A percentile compares a stretch with the other conserved stretches of the same genome.
phyloP scores from a whole-genome alignment of 768 basidiomycete species.

The Ramaria sp. region DNA sequence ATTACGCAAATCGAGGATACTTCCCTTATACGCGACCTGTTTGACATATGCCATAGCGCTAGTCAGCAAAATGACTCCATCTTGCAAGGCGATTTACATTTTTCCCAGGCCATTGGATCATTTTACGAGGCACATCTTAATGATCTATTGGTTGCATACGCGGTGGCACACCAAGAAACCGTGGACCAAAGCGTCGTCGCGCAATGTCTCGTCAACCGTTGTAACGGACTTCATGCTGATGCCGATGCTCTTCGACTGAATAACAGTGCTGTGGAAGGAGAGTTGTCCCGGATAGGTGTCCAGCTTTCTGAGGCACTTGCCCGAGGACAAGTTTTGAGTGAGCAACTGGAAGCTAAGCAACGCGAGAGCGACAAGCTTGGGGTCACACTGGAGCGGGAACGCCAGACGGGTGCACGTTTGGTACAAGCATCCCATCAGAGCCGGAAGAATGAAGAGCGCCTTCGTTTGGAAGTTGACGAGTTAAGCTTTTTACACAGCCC shows the following conservation, averaged over 20 bases:
- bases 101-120: conserved; percentile 16
- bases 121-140: conserved; percentile 29
- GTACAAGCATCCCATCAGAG: conserved; percentile 40
- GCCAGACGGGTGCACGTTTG: conserved; percentile 34
- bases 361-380: background rate
- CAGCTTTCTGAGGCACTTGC: conserved; percentile 13
- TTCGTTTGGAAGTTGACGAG: conserved; percentile 29
- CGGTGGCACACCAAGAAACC: conserved; percentile 18
- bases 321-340: conserved; percentile 17
- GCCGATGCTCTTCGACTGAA: conserved; percentile 17
- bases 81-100: background rate
- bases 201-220: conserved; percentile 30
- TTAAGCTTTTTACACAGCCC: background rate
- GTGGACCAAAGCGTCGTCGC: conserved; percentile 31
- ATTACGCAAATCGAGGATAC: background rate
- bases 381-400: conserved; percentile 16
- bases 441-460: conserved; percentile 54
- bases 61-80: background rate
- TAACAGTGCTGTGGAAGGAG: conserved; percentile 12
- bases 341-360: conserved; percentile 14
- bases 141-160: conserved; percentile 25
- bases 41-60: background rate
- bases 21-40: background rate
- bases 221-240: conserved; percentile 32
- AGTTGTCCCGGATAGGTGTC: conserved; percentile 15